A percentile compares a stretch with the other conserved stretches of the same genome.
Evolutionary conservation across 2,329 filamentous ascomycete species (phyloP).

Genomic region (Colletotrichum sp.): DNA sequence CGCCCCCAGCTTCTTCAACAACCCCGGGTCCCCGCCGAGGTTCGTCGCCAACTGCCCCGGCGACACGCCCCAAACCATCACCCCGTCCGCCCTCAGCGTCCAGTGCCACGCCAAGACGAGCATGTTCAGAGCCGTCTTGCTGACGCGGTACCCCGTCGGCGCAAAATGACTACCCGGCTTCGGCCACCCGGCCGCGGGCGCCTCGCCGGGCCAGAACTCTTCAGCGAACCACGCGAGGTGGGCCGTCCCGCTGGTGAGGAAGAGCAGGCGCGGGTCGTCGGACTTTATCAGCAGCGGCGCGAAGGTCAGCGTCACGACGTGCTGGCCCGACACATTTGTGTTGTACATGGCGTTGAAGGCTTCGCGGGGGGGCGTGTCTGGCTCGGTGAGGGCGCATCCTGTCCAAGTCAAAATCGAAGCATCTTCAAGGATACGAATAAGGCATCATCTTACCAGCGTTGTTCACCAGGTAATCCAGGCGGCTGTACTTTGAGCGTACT

Average conservation of each 20-base stretch:
- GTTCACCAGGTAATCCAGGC: slow-evolving; percentile 36
- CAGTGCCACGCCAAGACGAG: slow-evolving; percentile 18
- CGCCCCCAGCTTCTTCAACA: slow-evolving; percentile 26
- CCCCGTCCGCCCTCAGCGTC: slow-evolving; percentile 35
- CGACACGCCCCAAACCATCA: slow-evolving; percentile 43
- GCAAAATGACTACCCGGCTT: slow-evolving; percentile 33
- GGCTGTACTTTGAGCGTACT: slow-evolving; percentile 25
- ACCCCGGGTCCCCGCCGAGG: slow-evolving; percentile 30
- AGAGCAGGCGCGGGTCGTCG: slow-evolving; percentile 49
- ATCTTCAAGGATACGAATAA: not conserved
- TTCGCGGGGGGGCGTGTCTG: slow-evolving; percentile 32
- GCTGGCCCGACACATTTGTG: slow-evolving; percentile 52
- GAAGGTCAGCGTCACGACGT: slow-evolving; percentile 37
- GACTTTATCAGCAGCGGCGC: slow-evolving; percentile 46
- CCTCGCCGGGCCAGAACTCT: slow-evolving; percentile 25
- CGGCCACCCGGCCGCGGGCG: slow-evolving; percentile 48
- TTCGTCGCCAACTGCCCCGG: slow-evolving; percentile 46
- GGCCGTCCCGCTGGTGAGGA: slow-evolving; percentile 50
- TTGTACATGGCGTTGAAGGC: slow-evolving; percentile 50
- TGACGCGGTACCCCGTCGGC: slow-evolving; percentile 36
- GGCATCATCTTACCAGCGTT: slow-evolving; percentile 24
- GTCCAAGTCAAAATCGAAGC: not conserved
- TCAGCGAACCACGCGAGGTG: slow-evolving; percentile 34
- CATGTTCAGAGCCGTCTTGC: slow-evolving; percentile 34
- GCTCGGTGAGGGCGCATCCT: not conserved